Percentiles rank a stretch among this genome's conserved stretches.
Conservation (phyloP, 106 monocot species). For the Dendrobium nobile region DNA sequence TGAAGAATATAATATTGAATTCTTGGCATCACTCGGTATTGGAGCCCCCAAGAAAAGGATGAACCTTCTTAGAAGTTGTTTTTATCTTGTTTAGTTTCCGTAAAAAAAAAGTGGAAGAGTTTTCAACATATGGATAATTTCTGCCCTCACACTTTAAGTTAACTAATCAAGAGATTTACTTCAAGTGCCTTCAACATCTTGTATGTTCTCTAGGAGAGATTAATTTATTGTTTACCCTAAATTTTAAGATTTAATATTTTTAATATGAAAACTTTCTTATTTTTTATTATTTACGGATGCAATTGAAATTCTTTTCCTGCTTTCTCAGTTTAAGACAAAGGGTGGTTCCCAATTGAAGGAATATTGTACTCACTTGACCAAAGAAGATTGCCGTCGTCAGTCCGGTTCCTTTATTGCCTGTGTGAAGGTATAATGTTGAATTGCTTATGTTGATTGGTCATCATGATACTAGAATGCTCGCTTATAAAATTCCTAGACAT, state of each 20-base stretch:
- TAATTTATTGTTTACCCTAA: neutral
- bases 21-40: neutral
- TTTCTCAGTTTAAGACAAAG: constrained; percentile 87
- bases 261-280: neutral
- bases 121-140: neutral
- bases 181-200: neutral
- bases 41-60: neutral
- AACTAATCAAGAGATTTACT: neutral
- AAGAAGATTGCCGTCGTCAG: constrained; percentile 95
- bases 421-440: constrained; percentile 58
- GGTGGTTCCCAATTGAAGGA: constrained; percentile 94
- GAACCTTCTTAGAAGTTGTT: constrained; percentile 1
- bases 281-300: neutral
- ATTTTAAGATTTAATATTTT: neutral
- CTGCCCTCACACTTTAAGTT: neutral
- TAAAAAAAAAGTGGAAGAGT: neutral
- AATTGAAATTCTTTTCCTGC: neutral
- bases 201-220: neutral
- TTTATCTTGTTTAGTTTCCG: neutral
- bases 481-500: neutral
- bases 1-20: constrained; percentile 4
- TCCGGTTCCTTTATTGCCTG: constrained; percentile 84
- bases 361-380: constrained; percentile 92
- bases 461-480: neutral
- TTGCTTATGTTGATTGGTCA: neutral